Evolutionary conservation across 1,139 yeast species (phyloP), one percentile per base, ranked within the genome.

Genomic region (Kluyveromyces sp.): DNA sequence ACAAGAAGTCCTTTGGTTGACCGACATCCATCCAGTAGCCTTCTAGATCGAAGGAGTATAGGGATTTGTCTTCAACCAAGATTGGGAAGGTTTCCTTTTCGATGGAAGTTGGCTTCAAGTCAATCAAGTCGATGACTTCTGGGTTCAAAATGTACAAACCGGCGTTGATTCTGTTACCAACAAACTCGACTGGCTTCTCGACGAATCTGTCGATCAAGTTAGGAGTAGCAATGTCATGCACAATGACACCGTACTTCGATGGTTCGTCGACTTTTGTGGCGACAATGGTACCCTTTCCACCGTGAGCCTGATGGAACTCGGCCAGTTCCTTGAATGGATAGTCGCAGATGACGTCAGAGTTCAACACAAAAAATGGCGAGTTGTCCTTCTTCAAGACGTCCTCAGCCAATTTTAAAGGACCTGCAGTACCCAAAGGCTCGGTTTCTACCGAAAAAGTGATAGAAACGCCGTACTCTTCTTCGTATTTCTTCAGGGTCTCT

Each of bases 21-120:
- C 99, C 99, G 59, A 94, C 96, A 69, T 94, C 99, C 98, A 94
- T 94, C 99, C 99, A 94, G 85, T 81, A 94, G 55, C 98, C 98
- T 74, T 92, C 96, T 65, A 94, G 80, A 69, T 94, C 99, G 65
- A 86, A 94, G 47, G 97, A 88, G 77, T 82, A 94, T 61, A 94
- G 77, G 52, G 85, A 78, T 64, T 84, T 89, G 66, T 82, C 74
- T 69, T 84, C 94, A 55, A 94, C 96, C 61, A 94, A 79, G 62
- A 75, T 73, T 61, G 99, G 99, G 96, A 94, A 94, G 58, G 96
- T 89, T 77, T 94, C 99, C 83, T 89, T 89, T 77, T 94, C 99
- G 62, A 94, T 92, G 44, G 97, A 89, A 55, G 98, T 92, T 69
- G 99, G 98, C 71, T 89, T 88, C 79, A 89, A 78, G 61, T 92